Base-by-base conservation (phyloP, 805 yeast species). In the Priceomyces castillae region DNA sequence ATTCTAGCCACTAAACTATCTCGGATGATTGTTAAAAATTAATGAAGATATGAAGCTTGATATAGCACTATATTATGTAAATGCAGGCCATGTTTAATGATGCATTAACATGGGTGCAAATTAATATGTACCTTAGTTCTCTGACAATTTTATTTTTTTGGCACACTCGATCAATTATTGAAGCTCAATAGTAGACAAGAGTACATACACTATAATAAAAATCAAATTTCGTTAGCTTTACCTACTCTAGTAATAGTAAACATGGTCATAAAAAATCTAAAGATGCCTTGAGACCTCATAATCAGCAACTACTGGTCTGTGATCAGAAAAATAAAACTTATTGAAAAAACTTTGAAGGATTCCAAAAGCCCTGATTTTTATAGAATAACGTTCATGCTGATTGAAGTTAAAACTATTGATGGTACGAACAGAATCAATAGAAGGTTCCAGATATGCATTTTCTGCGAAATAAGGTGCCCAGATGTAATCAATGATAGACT, bases 401-500 rank as follows among this genome's bases (percentile, higher is more conserved):
- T 49, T 44, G 14, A 46, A 43, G 20, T 46, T 37, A 39, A 34
- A 51, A 28, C 33, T 51, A 34, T 51, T 50, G 33, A 14, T 25
- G 12, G 45, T 44, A 15, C 37, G 37, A 7, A 31, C 35, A 16
- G 20, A 15, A 12, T 37, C 41, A 6, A 31, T 30, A 3, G 41
- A 30, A 11, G 30, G 7, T 11, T 17, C 9, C 11, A 42, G 23
- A 17, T 43, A 38, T 1, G 39, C 50, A 31, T 45, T 42, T 18
- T 39, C 46, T 14, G 64, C 50, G 47, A 49, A 57, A 39, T 48
- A 49, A 5, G 71, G 68, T 1, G 69, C 60, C 76, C 77, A 75
- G 23, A 75, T 65, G 45, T 72, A 74, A 50, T 75, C 80, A 37
- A 75, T 75, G 25, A 64, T 64, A 15, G 57, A 45, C 17, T 40